Base-by-base conservation (phyloP, 768 basidiomycete species). In the Piloderma croceum region DNA sequence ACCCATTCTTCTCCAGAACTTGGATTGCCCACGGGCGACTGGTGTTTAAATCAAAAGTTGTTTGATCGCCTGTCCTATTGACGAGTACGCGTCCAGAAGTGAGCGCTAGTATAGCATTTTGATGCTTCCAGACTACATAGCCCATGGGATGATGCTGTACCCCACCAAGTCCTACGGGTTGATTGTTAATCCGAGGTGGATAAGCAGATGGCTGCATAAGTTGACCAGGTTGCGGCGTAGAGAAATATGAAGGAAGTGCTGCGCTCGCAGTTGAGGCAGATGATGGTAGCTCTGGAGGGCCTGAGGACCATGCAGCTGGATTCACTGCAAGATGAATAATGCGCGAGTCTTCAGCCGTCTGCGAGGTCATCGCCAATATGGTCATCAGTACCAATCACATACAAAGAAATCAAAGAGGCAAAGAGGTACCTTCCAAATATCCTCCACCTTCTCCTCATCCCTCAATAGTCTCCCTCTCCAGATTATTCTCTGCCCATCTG, bases 321-420 rank as follows among this genome's bases (percentile, higher is more conserved):
- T 82, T 80, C n/a, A 90, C 85, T 11, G 84, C 80, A 17, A 90
- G 68, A 60, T 88, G 87, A 31, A 89, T 65, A 41, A 79, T 68
- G 31, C 73, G 74, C 19, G 75, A 69, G 38, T 81, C 81, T 41
- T 74, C 72, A 29, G 63, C 59, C 32, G 64, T 63, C 84, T 86
- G 52, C 24, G 49, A 25, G 44, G 32, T 7, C 11, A 23, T 11
- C 43, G 24, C 41, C 39, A 44, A 47, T 24, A 35, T 36, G 31
- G 44, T 36, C 19, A 43, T 19, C 39, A 41, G 15, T 46, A 34
- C 36, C 38, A 31, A 34, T 33, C 32, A 31, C 38, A 34, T 40
- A 34, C 32, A 17, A 35, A 1, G 25, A 34, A 12, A 24, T n/a
- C 7, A 36, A 36, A 21, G 27, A 19, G 31, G 18, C 22, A 36